These are phyloP conservation scores for Retiboletus flavoniger DNA, from an alignment of 1,284 basidiomycete genomes.

Conservation along the genomic window DNA sequence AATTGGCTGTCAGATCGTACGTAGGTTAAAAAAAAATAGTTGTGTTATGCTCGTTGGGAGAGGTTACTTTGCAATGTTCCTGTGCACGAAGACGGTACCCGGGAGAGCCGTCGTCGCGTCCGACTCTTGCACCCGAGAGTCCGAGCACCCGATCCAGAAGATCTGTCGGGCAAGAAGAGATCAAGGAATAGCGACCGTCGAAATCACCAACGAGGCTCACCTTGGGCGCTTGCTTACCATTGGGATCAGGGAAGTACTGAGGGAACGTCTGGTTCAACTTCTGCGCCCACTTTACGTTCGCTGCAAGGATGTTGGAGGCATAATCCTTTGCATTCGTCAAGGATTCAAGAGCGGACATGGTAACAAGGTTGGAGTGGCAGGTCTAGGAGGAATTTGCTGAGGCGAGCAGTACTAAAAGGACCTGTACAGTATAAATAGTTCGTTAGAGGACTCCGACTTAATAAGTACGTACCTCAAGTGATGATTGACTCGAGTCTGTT, in stretches of 20 bases:
- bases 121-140: constrained; percentile 48
- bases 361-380: background rate
- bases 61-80: constrained; percentile 47
- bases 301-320: background rate
- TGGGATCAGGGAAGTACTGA: constrained; percentile 22
- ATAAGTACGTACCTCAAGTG: background rate
- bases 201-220: background rate
- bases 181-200: background rate
- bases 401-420: background rate
- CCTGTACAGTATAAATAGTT: background rate
- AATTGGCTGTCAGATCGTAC: constrained; percentile 22
- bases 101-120: constrained; percentile 41
- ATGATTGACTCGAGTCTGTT: background rate
- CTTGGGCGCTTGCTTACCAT: constrained; percentile 20
- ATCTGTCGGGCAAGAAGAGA: constrained; percentile 25
- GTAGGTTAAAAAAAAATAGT: too few relatives aligned
- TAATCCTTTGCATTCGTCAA: background rate
- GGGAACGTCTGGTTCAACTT: constrained; percentile 27
- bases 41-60: too few relatives aligned
- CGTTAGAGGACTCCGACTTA: background rate
- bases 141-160: constrained; percentile 58
- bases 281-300: constrained; percentile 22
- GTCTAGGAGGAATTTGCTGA: background rate
- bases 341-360: constrained; percentile 1
- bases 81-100: constrained; percentile 51